Evolutionary conservation across 345 rosid species (phyloP).

Genomic region (Pugionium dolabratum): DNA sequence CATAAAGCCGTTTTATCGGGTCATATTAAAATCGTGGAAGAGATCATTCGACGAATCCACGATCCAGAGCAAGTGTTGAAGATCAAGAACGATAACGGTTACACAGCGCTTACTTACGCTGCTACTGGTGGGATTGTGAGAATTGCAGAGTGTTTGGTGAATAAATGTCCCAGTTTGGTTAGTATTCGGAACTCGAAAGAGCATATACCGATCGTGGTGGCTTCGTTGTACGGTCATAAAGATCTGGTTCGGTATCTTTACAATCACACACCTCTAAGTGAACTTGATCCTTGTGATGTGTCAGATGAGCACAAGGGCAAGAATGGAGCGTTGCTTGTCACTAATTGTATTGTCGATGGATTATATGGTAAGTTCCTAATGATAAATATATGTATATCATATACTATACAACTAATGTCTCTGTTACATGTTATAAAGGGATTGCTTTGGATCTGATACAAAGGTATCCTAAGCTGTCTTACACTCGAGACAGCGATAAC

Average conservation of each 20-base stretch:
- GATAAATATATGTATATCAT: neutral
- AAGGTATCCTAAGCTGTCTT: conserved; percentile 48
- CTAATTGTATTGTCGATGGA: conserved; percentile 64
- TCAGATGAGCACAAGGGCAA: conserved; percentile 38
- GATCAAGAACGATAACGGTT: conserved; percentile 41
- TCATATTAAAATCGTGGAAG: conserved; percentile 56
- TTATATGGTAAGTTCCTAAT: conserved; percentile 50
- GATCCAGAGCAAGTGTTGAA: conserved; percentile 31
- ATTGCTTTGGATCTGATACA: conserved; percentile 68
- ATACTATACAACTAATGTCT: neutral
- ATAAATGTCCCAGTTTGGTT: conserved; percentile 45
- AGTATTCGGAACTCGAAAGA: conserved; percentile 43
- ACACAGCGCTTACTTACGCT: conserved; percentile 69
- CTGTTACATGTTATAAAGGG: conserved; percentile 37
- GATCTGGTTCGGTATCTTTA: conserved; percentile 62
- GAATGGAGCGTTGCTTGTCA: conserved; percentile 63
- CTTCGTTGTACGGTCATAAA: conserved; percentile 66
- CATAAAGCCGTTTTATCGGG: conserved; percentile 73
- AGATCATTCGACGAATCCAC: conserved; percentile 42
- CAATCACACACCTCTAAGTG: conserved; percentile 44
- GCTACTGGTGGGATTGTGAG: conserved; percentile 65
- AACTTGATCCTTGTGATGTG: conserved; percentile 51
- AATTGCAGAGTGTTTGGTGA: conserved; percentile 59
- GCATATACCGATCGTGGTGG: conserved; percentile 64
- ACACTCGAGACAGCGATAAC: conserved; percentile 51